A percentile compares a stretch with the other conserved stretches of the same genome.
These are phyloP conservation scores for Pichia exigua DNA, from an alignment of 805 yeast genomes.

Conservation along the genomic window DNA sequence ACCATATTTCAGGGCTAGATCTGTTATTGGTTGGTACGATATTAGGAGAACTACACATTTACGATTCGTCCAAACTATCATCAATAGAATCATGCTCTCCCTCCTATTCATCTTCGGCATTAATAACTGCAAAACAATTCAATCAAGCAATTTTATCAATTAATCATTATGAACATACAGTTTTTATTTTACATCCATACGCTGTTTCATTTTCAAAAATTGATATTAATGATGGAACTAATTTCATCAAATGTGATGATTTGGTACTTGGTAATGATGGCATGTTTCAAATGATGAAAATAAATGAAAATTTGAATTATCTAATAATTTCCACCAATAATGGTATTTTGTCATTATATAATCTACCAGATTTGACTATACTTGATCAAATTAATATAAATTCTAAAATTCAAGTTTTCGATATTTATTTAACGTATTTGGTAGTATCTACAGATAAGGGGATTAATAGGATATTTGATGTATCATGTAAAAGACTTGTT, in stretches of 20 bases:
- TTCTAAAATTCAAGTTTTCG: slow-evolving; percentile 56
- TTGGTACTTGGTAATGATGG: neutral
- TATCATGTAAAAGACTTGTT: slow-evolving; percentile 28
- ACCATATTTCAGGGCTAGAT: neutral
- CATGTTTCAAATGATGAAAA: neutral
- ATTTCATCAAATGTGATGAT: neutral
- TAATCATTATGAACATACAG: neutral
- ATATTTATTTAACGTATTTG: slow-evolving; percentile 35
- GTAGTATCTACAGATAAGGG: slow-evolving; percentile 44
- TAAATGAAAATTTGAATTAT: neutral
- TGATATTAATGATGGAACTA: neutral
- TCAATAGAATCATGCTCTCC: neutral
- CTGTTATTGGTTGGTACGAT: neutral
- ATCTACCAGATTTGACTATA: slow-evolving; percentile 15
- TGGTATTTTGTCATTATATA: neutral
- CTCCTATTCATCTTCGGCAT: neutral
- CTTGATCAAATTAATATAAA: neutral
- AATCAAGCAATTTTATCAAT: neutral
- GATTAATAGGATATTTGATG: slow-evolving; percentile 46
- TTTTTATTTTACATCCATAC: neutral
- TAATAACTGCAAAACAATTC: neutral
- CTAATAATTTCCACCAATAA: neutral
- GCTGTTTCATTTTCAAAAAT: neutral
- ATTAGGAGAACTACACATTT: neutral
- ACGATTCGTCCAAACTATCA: neutral